Percentiles rank a stretch among this genome's conserved stretches.
These are phyloP conservation scores for Calocera viscosa DNA, from an alignment of 768 basidiomycete species.

Conservation along the genomic window DNA sequence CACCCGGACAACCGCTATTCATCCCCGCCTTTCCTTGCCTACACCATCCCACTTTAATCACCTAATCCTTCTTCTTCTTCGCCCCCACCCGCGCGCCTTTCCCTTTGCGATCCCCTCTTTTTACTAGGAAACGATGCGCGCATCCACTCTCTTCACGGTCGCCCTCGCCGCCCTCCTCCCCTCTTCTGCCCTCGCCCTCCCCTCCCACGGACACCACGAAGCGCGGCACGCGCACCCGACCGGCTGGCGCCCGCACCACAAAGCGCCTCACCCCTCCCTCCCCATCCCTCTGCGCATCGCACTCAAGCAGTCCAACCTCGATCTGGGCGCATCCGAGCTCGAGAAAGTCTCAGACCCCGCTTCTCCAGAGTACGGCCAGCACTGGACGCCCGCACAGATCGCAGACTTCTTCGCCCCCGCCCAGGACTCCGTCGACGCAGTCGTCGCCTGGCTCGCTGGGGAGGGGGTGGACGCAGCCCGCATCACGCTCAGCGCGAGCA, in stretches of 20 bases:
- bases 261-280: background rate
- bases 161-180: background rate
- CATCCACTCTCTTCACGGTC: background rate
- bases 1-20: too few species aligned
- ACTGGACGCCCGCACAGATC: slow-evolving; percentile 28
- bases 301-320: slow-evolving; percentile 29
- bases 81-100: too few species aligned
- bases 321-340: slow-evolving; percentile 25
- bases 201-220: background rate
- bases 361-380: slow-evolving; percentile 29
- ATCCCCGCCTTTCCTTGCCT: too few species aligned
- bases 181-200: background rate
- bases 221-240: background rate
- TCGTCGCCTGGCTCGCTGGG: slow-evolving; percentile 32
- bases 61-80: too few species aligned
- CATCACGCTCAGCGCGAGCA: slow-evolving; percentile 29
- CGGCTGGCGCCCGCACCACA: background rate
- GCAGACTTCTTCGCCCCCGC: slow-evolving; percentile 34
- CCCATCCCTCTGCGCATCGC: slow-evolving; percentile 8
- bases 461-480: slow-evolving; percentile 30
- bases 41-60: too few species aligned
- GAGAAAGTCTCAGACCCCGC: slow-evolving; percentile 29
- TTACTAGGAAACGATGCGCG: background rate
- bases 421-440: slow-evolving; percentile 28
- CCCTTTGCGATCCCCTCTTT: too few species aligned